phyloP scores from a whole-genome alignment of 2,329 filamentous ascomycete species.

The Xylariaceae sp. region DNA sequence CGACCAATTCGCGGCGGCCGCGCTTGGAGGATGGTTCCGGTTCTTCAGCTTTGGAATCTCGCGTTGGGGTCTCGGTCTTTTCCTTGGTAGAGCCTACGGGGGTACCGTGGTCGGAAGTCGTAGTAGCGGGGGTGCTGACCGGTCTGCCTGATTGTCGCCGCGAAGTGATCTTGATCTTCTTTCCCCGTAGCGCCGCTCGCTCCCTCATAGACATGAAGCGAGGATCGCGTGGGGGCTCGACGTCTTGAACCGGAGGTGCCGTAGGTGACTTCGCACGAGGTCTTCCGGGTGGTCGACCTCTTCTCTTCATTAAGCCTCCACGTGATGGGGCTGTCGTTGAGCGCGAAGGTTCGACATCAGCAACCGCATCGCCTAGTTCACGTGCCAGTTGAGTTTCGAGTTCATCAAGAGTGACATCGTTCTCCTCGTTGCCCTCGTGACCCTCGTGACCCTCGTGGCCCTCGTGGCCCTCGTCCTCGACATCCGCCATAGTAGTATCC shows the following conservation, averaged over 20 bases:
- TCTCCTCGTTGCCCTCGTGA: conserved; percentile 22
- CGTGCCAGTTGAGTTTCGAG: conserved; percentile 41
- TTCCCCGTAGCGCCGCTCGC: conserved; percentile 57
- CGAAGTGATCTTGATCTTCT: conserved; percentile 53
- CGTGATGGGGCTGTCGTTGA: conserved; percentile 3
- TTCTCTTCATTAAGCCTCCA: conserved; percentile 29
- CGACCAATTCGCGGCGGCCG: conserved; percentile 28
- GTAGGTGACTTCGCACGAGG: conserved; percentile 10
- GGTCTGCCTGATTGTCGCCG: conserved; percentile 13
- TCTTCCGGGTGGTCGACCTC: conserved; percentile 41
- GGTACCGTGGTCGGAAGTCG: conserved; percentile 5
- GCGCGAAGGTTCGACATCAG: conserved; percentile 9
- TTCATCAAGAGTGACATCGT: conserved; percentile 33
- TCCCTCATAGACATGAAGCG: conserved; percentile 59
- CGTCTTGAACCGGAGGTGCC: conserved; percentile 12
- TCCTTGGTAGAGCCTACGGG: background rate
- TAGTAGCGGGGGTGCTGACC: conserved; percentile 3
- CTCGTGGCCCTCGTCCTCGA: conserved; percentile 4
- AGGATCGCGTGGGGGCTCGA: conserved; percentile 25
- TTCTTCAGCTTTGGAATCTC: conserved; percentile 8
- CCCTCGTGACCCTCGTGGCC: too few relatives aligned
- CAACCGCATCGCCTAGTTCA: conserved; percentile 32
- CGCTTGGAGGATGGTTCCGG: conserved; percentile 6
- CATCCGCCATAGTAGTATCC: conserved; percentile 34
- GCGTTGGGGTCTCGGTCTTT: background rate